Percentiles rank a stretch among this genome's conserved stretches.
These are phyloP conservation scores for Bryum argenteum DNA, from an alignment of 225 moss, liverwort and hornwort species.

Conservation along the genomic window DNA sequence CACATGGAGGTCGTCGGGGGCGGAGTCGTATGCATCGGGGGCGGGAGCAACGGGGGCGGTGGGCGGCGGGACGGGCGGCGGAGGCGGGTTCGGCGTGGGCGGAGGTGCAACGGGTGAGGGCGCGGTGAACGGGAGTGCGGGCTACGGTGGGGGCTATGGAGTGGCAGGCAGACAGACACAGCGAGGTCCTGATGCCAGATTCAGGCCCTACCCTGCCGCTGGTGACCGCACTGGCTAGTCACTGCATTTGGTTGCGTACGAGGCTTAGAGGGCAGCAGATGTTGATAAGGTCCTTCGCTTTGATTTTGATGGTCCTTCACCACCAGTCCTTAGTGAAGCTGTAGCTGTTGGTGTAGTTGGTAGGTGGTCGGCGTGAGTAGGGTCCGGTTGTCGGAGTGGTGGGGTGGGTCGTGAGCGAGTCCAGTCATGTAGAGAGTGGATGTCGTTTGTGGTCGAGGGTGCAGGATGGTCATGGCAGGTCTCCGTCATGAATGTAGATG, in stretches of 20 bases:
- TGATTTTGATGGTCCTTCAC: conserved; percentile 15
- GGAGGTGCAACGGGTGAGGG: conserved; percentile 62
- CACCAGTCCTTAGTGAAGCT: not conserved
- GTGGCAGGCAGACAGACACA: conserved; percentile 98
- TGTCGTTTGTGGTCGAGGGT: not conserved
- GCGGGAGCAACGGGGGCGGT: conserved; percentile 64
- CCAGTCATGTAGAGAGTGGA: not conserved
- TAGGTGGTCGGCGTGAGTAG: not conserved
- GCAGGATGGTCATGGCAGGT: not conserved
- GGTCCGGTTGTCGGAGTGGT: too few relatives aligned
- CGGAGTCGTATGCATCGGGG: conserved; percentile 73
- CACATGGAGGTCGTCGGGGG: conserved; percentile 88
- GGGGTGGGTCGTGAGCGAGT: too few relatives aligned
- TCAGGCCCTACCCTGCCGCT: conserved; percentile 99
- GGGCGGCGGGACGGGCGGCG: conserved; percentile 66
- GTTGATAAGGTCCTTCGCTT: conserved; percentile 73
- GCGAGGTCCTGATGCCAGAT: conserved; percentile 98
- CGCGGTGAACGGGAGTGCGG: conserved; percentile 75
- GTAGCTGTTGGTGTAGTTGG: not conserved
- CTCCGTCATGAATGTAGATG: too few relatives aligned
- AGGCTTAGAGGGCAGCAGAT: conserved; percentile 68
- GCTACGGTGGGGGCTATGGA: conserved; percentile 96
- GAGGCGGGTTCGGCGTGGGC: conserved; percentile 75
- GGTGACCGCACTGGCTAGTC: conserved; percentile 98
- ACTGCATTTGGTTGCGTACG: conserved; percentile 63